phyloP scores from a whole-genome alignment of 306 rosid species.

The Abrus pulchellus region DNA sequence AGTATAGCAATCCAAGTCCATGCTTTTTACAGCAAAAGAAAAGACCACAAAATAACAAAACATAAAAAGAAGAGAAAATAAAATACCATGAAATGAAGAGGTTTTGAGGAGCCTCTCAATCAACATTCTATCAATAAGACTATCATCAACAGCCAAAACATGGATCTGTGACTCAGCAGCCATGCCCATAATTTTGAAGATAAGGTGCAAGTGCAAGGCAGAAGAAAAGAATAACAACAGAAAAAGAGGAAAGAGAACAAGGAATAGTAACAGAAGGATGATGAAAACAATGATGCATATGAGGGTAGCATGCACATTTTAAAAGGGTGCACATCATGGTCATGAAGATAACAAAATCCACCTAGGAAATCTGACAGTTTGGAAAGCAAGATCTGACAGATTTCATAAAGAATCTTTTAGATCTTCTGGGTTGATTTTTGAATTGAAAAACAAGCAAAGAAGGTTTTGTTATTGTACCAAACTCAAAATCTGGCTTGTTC shows the following conservation, averaged over 20 bases:
- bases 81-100: constrained; percentile 82
- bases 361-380: constrained; percentile 72
- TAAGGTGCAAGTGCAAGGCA: constrained; percentile 2
- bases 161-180: constrained; percentile 70
- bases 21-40: neutral
- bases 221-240: neutral
- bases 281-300: constrained; percentile 32
- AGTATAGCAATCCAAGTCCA: constrained; percentile 13
- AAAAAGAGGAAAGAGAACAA: neutral
- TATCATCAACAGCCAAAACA: constrained; percentile 92
- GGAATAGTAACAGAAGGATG: constrained; percentile 9
- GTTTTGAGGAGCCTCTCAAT: constrained; percentile 88
- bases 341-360: constrained; percentile 61
- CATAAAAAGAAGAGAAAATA: neutral
- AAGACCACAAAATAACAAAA: neutral
- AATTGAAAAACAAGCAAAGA: constrained; percentile 64
- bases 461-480: constrained; percentile 51
- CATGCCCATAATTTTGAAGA: constrained; percentile 60
- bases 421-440: constrained; percentile 75
- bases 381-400: constrained; percentile 85
- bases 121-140: constrained; percentile 78
- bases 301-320: constrained; percentile 54
- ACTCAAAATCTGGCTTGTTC: constrained; percentile 37
- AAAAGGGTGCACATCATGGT: constrained; percentile 57
- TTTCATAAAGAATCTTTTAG: constrained; percentile 73